phyloP scores from a whole-genome alignment of 164 flowering plant genomes.

The Amborella trichopoda region DNA sequence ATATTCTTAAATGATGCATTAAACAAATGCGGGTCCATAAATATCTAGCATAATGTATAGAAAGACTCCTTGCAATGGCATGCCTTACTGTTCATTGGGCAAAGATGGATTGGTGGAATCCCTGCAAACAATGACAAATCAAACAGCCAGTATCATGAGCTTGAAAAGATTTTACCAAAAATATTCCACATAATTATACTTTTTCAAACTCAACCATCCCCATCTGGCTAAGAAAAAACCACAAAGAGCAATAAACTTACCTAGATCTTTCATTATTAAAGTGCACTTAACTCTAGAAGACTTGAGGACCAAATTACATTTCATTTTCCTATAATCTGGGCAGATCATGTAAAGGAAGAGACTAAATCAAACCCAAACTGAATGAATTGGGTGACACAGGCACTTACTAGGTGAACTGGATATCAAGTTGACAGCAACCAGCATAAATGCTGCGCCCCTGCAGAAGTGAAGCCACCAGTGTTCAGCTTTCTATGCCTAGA shows the following conservation, averaged over 20 bases:
- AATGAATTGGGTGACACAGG: too few species aligned
- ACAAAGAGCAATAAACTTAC: constrained; percentile 23
- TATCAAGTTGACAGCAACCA: constrained; percentile 97
- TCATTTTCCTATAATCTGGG: too few species aligned
- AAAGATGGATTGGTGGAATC: constrained; percentile 76
- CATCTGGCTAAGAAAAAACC: not conserved
- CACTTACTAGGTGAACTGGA: constrained; percentile 88
- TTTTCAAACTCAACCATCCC: too few species aligned
- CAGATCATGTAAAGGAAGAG: too few species aligned
- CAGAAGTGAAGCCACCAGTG: constrained; percentile 5
- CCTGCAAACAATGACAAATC: constrained; percentile 16
- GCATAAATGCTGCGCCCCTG: constrained; percentile 97
- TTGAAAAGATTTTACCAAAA: too few species aligned
- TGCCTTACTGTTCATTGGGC: constrained; percentile 85
- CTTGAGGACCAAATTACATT: constrained; percentile 27
- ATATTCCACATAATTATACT: too few species aligned
- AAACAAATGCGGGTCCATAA: too few species aligned
- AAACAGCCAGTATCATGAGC: too few species aligned
- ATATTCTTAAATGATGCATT: too few species aligned
- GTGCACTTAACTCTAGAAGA: constrained; percentile 90
- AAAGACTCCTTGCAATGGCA: constrained; percentile 83
- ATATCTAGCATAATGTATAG: too few species aligned
- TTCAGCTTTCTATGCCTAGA: not conserved
- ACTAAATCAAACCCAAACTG: too few species aligned
- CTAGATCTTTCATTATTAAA: constrained; percentile 94